Base-by-base conservation (phyloP, 768 basidiomycete genomes). In the Lactarius indigo region DNA sequence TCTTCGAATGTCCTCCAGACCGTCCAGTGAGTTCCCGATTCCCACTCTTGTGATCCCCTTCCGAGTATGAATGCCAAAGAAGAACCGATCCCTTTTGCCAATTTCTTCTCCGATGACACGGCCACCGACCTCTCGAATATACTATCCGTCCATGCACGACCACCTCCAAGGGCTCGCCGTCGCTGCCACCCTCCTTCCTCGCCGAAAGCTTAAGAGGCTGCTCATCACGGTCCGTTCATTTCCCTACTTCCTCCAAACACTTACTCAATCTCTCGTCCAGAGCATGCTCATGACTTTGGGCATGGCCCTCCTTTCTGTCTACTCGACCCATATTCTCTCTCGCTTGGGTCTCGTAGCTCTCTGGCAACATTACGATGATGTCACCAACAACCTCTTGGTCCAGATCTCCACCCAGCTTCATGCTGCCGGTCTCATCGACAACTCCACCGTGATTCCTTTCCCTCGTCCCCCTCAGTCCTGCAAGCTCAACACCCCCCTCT, bases 301-400 rank as follows among this genome's bases (percentile, higher is more conserved):
- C 62, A 68, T 68, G 66, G 66, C 66, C 5, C 23, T 68, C n/a
- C 63, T 68, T 6, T 64, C 66, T 26, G 58, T 68, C 52, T 63
- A 68, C 44, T 59, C 66, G n/a, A 56, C 64, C 58, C 66, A 58
- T 56, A 30, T 68, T 41, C 42, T 68, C 41, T 42, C 57, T 56
- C 42, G 42, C 39, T 41, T 68, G 44, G 66, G 66, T 30, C 37
- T 59, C 39, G 42, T 64, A 20, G 18, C 66, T 60, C n/a, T 55
- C 1, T 20, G 9, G 10, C 39, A 68, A 33, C 18, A 23, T 17
- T 31, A 64, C 33, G 62, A 64, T n/a, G 52, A 68, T 44, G 26
- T 68, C 20, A 64, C 66, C 3, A 64, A 56, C 23, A 59, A n/a
- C 23, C 59, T 68, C 12, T 26, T 68, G 35, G 42, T 33, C 23